phyloP scores from a whole-genome alignment of 164 flowering plant genomes.

The Umbellularia californica region DNA sequence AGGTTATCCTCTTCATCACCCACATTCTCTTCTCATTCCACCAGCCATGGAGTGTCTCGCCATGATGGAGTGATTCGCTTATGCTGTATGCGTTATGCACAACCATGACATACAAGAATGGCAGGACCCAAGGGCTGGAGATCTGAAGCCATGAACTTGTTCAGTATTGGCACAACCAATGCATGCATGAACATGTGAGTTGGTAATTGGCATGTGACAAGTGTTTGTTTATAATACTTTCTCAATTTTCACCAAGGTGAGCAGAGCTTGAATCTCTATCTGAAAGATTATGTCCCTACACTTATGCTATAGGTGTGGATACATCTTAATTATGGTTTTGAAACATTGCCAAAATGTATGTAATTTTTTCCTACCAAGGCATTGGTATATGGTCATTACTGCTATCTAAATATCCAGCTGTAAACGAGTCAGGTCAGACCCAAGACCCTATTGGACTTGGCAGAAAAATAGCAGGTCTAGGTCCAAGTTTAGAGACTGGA shows the following conservation, averaged over 20 bases:
- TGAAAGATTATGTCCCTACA: background rate
- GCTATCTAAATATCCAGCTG: too few relatives aligned
- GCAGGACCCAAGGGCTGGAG: constrained; percentile 60
- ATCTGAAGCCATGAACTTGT: constrained; percentile 28
- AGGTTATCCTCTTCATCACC: constrained; percentile 20
- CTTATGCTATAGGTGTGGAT: background rate
- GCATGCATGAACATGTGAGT: background rate
- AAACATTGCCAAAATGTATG: background rate
- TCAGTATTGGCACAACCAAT: background rate
- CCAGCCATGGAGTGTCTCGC: constrained; percentile 37
- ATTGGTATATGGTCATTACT: too few relatives aligned
- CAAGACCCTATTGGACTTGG: too few relatives aligned
- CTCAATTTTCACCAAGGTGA: background rate
- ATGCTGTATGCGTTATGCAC: constrained; percentile 29
- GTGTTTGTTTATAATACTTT: background rate
- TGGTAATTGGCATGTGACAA: background rate
- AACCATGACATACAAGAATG: constrained; percentile 44
- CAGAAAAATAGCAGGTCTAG: too few relatives aligned
- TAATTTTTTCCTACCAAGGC: too few relatives aligned
- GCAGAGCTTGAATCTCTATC: background rate
- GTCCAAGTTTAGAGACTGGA: too few relatives aligned
- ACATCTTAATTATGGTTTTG: background rate
- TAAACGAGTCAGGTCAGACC: too few relatives aligned
- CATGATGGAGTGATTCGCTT: constrained; percentile 34
- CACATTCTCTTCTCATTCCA: constrained; percentile 29